Conservation (phyloP, 805 yeast genomes). For the Teunomyces kruisii region DNA sequence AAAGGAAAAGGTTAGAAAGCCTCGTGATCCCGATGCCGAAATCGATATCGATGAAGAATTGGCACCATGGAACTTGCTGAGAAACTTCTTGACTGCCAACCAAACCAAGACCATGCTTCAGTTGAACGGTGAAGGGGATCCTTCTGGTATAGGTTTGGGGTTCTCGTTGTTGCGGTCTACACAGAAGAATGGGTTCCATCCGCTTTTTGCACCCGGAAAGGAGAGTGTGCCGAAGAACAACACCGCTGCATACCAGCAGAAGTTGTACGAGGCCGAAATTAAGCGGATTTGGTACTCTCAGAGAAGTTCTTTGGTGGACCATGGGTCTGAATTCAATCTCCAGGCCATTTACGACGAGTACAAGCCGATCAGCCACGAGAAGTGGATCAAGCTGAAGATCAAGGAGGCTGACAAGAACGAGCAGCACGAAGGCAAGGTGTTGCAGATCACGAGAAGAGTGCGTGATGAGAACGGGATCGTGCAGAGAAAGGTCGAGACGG, state of each 20-base stretch:
- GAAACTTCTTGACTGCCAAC: conserved; percentile 88
- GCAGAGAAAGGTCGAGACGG: conserved; percentile 74
- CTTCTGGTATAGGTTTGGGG: conserved; percentile 87
- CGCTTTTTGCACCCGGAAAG: conserved; percentile 34
- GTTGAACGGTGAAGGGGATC: conserved; percentile 92
- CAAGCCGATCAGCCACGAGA: conserved; percentile 33
- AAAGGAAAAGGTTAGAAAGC: conserved; percentile 24
- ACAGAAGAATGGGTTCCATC: conserved; percentile 87
- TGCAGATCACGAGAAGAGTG: conserved; percentile 69
- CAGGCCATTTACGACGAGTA: conserved; percentile 38
- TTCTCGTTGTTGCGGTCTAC: conserved; percentile 86
- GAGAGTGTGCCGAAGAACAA: conserved; percentile 40
- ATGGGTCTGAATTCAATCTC: conserved; percentile 38
- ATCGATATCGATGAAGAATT: conserved; percentile 77
- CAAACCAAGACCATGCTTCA: conserved; percentile 97
- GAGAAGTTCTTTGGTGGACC: conserved; percentile 50
- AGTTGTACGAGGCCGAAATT: conserved; percentile 88
- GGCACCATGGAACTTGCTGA: conserved; percentile 92
- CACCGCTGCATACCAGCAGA: conserved; percentile 65
- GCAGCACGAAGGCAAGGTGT: conserved; percentile 27
- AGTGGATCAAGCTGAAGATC: conserved; percentile 31
- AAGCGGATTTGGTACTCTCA: conserved; percentile 88
- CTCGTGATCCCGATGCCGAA: conserved; percentile 37
- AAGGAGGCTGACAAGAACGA: conserved; percentile 36
- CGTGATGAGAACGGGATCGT: conserved; percentile 82